Evolutionary conservation across 2,329 filamentous ascomycete genomes (phyloP).

Genomic region (Fusarium tanahbumbuense): DNA sequence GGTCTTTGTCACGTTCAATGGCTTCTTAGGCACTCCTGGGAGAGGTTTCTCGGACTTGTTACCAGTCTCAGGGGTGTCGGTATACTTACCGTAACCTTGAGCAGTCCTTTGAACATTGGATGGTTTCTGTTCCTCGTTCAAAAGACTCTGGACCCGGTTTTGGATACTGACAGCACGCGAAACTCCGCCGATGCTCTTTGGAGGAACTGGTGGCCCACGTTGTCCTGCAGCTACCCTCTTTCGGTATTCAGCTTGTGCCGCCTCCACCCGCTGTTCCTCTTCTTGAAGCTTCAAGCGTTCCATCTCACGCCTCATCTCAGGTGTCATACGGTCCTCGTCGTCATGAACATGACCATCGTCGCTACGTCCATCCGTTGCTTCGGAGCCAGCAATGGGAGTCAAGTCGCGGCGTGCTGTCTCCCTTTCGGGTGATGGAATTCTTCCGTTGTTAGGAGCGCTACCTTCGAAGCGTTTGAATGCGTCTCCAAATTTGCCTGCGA

Average conservation of each 20-base stretch:
- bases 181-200: slow-evolving; percentile 67
- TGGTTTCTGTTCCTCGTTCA: slow-evolving; percentile 79
- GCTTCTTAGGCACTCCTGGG: slow-evolving; percentile 65
- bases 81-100: slow-evolving; percentile 90
- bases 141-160: slow-evolving; percentile 85
- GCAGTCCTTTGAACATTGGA: slow-evolving; percentile 75
- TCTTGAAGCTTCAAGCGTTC: slow-evolving; percentile 84
- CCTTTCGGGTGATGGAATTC: slow-evolving; percentile 63
- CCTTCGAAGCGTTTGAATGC: slow-evolving; percentile 92
- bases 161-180: slow-evolving; percentile 87
- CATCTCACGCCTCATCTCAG: slow-evolving; percentile 89
- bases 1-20: slow-evolving; percentile 53
- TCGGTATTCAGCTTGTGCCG: slow-evolving; percentile 88
- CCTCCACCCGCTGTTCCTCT: slow-evolving; percentile 90
- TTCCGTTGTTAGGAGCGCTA: slow-evolving; percentile 52
- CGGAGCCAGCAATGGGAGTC: slow-evolving; percentile 81
- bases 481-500: slow-evolving; percentile 91
- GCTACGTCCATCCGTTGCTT: slow-evolving; percentile 68
- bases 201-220: slow-evolving; percentile 55
- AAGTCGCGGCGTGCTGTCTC: slow-evolving; percentile 63
- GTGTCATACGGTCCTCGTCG: slow-evolving; percentile 76
- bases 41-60: slow-evolving; percentile 54
- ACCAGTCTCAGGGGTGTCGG: slow-evolving; percentile 63
- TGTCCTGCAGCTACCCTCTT: slow-evolving; percentile 71
- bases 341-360: slow-evolving; percentile 73